phyloP scores from a whole-genome alignment of 768 basidiomycete genomes.

The Tulasnella sp. region DNA sequence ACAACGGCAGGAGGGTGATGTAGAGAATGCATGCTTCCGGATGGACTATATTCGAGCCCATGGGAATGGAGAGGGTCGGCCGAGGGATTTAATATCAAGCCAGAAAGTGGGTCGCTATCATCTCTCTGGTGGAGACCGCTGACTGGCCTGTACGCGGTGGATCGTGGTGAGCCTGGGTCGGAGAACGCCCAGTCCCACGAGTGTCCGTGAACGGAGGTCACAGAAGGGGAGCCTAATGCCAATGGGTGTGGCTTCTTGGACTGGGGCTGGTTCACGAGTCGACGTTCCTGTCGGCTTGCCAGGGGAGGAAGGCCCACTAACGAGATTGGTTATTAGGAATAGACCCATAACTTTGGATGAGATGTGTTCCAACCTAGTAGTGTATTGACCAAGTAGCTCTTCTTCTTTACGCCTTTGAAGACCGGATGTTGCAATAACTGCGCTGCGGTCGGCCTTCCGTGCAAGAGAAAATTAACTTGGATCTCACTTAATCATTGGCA shows the following conservation, averaged over 20 bases:
- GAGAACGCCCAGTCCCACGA: constrained; percentile 12
- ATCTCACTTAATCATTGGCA: not conserved
- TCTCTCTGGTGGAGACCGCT: not conserved
- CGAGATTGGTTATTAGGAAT: not conserved
- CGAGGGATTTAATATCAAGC: not conserved
- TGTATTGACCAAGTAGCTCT: constrained; percentile 60
- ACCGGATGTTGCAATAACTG: constrained; percentile 68
- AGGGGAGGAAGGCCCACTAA: constrained; percentile 56
- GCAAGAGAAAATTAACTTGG: not conserved
- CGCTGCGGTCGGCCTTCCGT: constrained; percentile 71
- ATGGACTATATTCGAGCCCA: not conserved
- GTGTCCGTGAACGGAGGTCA: not conserved
- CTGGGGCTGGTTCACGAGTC: constrained; percentile 8
- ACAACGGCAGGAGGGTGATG: not conserved
- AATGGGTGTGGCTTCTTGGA: not conserved
- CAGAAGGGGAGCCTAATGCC: constrained; percentile 4
- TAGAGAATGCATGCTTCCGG: not conserved
- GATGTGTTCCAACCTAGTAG: constrained; percentile 44
- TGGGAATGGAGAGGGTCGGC: not conserved
- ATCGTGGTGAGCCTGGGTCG: not conserved
- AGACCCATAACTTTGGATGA: not conserved
- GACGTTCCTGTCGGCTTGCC: constrained; percentile 58
- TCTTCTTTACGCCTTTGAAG: constrained; percentile 70
- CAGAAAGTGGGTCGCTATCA: not conserved
- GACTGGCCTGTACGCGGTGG: not conserved